phyloP scores from a whole-genome alignment of 75 land plant species.

The Selaginella tamariscina region DNA sequence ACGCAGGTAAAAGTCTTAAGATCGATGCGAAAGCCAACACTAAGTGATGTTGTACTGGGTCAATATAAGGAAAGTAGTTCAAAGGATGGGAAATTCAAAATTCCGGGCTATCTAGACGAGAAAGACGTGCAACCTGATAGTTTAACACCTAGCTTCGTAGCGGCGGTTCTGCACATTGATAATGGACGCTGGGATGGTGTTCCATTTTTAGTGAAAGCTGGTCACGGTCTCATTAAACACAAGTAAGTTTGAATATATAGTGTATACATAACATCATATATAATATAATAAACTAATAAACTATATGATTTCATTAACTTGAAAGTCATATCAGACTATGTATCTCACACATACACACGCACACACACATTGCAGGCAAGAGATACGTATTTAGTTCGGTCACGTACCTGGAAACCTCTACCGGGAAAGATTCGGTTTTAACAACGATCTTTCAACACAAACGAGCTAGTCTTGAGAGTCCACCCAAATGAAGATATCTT shows the following conservation, averaged over 20 bases:
- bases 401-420: constrained; percentile 75
- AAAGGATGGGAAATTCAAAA: constrained; percentile 22
- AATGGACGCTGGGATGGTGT: constrained; percentile 96
- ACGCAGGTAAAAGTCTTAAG: constrained; percentile 84
- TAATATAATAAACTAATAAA: no score
- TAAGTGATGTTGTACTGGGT: constrained; percentile 56
- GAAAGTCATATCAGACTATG: no score
- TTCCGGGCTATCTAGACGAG: constrained; percentile 27
- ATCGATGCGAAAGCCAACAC: constrained; percentile 42
- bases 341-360: no score
- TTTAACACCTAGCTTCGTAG: constrained; percentile 65
- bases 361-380: constrained; percentile 51
- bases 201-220: constrained; percentile 72
- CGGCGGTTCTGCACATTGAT: constrained; percentile 70
- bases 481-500: constrained; percentile 60
- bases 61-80: constrained; percentile 45
- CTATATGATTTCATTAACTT: no score
- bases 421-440: constrained; percentile 33
- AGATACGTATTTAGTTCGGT: constrained; percentile 62
- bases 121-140: constrained; percentile 20
- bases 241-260: no score
- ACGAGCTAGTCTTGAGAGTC: constrained; percentile 53
- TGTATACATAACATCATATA: no score
- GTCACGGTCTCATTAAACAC: no score
- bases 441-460: constrained; percentile 43